Conservation (phyloP, 108 stramenopile genomes). For the Nitzschia sp. region DNA sequence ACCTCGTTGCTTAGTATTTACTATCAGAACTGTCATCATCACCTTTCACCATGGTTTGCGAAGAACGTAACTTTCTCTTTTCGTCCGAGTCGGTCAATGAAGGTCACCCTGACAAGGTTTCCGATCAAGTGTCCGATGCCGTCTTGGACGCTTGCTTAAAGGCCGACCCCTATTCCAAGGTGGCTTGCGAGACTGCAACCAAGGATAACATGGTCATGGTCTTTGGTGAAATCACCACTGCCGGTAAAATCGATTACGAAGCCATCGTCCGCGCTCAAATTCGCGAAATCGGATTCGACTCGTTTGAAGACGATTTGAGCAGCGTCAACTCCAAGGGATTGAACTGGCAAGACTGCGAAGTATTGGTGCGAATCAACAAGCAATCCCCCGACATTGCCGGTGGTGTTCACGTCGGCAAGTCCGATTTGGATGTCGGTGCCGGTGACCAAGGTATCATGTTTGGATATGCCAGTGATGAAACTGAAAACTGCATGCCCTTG, state of each 20-base stretch:
- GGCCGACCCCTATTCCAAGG: slow-evolving; percentile 94
- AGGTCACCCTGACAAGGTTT: slow-evolving; percentile 97
- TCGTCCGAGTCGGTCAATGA: slow-evolving; percentile 96
- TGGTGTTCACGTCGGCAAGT: slow-evolving; percentile 92
- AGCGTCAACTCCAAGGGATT: slow-evolving; percentile 92
- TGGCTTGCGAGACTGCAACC: slow-evolving; percentile 98
- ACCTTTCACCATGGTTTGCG: no score
- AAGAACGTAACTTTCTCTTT: slow-evolving; percentile 87
- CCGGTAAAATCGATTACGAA: slow-evolving; percentile 97
- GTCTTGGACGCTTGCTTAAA: slow-evolving; percentile 95
- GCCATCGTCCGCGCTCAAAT: slow-evolving; percentile 94
- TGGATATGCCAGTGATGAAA: slow-evolving; percentile 97
- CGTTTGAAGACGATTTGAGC: slow-evolving; percentile 74
- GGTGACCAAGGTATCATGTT: slow-evolving; percentile 99
- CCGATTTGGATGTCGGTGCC: slow-evolving; percentile 94
- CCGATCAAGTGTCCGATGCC: slow-evolving; percentile 96
- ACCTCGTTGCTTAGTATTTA: no score
- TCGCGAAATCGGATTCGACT: slow-evolving; percentile 96
- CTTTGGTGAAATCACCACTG: slow-evolving; percentile 97
- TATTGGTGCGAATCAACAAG: slow-evolving; percentile 97
- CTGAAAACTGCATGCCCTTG: slow-evolving; percentile 93
- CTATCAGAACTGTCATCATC: no score
- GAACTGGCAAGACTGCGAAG: slow-evolving; percentile 94
- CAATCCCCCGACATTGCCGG: slow-evolving; percentile 98
- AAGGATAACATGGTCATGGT: slow-evolving; percentile 99